Evolutionary conservation across 352 stramenopile species (phyloP).

Genomic region (Phytopythium chamaehyphon): DNA sequence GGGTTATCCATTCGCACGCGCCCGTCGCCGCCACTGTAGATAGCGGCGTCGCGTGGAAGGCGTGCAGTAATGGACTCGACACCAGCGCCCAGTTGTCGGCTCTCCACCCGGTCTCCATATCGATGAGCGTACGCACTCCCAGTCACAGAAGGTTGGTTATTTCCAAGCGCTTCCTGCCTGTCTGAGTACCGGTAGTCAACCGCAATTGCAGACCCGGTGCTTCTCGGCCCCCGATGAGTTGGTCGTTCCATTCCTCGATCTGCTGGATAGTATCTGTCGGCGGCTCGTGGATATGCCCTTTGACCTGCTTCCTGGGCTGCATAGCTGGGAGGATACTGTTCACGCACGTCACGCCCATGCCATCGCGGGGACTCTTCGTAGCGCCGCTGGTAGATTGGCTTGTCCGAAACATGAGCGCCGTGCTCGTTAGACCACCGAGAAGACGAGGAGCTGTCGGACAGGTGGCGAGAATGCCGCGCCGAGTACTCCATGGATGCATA

Average conservation of each 20-base stretch:
- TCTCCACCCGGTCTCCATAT: conserved; percentile 1
- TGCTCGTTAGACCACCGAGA: conserved; percentile 21
- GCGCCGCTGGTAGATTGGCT: conserved; percentile 17
- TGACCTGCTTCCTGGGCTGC: background rate
- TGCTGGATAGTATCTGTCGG: conserved; percentile 1
- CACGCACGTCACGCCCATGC: conserved; percentile 19
- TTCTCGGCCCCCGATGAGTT: too few species aligned
- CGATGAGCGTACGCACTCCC: conserved; percentile 1
- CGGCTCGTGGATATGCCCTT: background rate
- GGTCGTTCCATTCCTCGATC: conserved; percentile 1
- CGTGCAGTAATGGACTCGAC: conserved; percentile 3
- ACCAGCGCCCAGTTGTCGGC: background rate
- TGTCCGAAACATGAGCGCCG: conserved; percentile 10
- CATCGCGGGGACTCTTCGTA: conserved; percentile 35
- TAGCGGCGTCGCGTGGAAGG: conserved; percentile 19
- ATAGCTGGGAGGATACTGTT: background rate
- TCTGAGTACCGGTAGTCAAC: conserved; percentile 3
- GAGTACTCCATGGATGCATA: conserved; percentile 2
- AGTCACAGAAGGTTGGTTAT: background rate
- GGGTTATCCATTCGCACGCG: conserved; percentile 15
- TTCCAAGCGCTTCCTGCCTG: background rate
- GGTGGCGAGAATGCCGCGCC: conserved; percentile 7
- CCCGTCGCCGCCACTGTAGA: conserved; percentile 18
- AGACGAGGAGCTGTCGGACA: conserved; percentile 15
- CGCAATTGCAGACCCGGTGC: background rate